phyloP scores from a whole-genome alignment of 306 rosid species.

The Mimosa bimucronata region DNA sequence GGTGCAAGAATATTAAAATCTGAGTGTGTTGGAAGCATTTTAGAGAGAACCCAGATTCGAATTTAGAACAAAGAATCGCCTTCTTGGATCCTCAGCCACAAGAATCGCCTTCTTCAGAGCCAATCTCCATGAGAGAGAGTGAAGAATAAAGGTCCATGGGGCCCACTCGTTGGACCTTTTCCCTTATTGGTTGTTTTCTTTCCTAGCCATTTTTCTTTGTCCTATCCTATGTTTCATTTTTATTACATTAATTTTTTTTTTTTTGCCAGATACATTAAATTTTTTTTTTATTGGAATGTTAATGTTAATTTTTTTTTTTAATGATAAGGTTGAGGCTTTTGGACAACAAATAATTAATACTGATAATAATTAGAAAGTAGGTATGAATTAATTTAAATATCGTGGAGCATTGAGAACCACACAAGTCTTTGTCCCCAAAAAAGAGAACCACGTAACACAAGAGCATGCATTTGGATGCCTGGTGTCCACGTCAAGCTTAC shows the following conservation, averaged over 20 bases:
- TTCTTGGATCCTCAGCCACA: constrained; percentile 39
- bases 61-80: background rate
- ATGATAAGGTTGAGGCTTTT: background rate
- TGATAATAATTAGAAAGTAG: background rate
- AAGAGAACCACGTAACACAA: background rate
- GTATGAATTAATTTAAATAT: background rate
- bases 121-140: background rate
- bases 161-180: constrained; percentile 50
- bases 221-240: constrained; percentile 38
- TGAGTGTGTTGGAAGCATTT: background rate
- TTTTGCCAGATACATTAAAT: too few relatives aligned
- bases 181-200: constrained; percentile 24
- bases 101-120: constrained; percentile 13
- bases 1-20: background rate
- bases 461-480: background rate
- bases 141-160: background rate
- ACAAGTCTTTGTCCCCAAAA: background rate
- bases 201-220: constrained; percentile 4
- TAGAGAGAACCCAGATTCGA: background rate
- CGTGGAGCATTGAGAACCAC: background rate
- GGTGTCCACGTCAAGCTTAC: background rate
- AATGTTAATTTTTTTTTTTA: too few relatives aligned
- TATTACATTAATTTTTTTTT: too few relatives aligned
- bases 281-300: too few relatives aligned
- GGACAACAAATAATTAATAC: background rate